Percentiles rank a stretch among this genome's conserved stretches.
These are phyloP conservation scores for Suillus hirtellus DNA, from an alignment of 768 basidiomycete genomes.

Conservation along the genomic window DNA sequence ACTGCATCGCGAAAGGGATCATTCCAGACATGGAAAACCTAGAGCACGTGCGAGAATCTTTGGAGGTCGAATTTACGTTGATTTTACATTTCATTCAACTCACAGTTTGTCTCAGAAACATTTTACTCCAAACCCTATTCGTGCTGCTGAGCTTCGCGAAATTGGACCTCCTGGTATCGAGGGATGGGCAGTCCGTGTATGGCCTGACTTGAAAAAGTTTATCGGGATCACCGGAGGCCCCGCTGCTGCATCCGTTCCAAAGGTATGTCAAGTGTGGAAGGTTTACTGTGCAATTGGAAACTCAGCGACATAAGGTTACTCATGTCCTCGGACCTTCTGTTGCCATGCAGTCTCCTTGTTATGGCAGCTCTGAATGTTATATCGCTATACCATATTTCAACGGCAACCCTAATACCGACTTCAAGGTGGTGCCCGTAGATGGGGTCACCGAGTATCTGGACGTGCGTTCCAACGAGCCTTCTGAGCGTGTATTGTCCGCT, in stretches of 20 bases:
- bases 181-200: slow-evolving; percentile 9
- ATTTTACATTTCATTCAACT: not conserved
- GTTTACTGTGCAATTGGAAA: not conserved
- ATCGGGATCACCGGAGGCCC: slow-evolving; percentile 7
- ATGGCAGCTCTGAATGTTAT: slow-evolving; percentile 7
- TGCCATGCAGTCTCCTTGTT: not conserved
- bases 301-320: slow-evolving; percentile 2
- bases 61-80: not conserved
- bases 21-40: slow-evolving; percentile 11
- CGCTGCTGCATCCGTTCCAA: slow-evolving; percentile 7
- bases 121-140: slow-evolving; percentile 12
- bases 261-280: not conserved
- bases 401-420: slow-evolving; percentile 1
- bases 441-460: slow-evolving; percentile 9
- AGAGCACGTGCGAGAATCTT: not conserved
- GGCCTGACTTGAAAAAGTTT: slow-evolving; percentile 8
- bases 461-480: not conserved
- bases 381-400: slow-evolving; percentile 2
- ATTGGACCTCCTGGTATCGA: not conserved
- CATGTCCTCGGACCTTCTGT: slow-evolving; percentile 11
- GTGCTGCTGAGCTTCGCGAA: slow-evolving; percentile 12
- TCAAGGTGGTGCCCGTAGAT: not conserved
- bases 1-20: slow-evolving; percentile 11
- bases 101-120: slow-evolving; percentile 2
- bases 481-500: not conserved